phyloP scores from a whole-genome alignment of 2,329 filamentous ascomycete genomes.

The Magnaporthiopsis rhizophila region DNA sequence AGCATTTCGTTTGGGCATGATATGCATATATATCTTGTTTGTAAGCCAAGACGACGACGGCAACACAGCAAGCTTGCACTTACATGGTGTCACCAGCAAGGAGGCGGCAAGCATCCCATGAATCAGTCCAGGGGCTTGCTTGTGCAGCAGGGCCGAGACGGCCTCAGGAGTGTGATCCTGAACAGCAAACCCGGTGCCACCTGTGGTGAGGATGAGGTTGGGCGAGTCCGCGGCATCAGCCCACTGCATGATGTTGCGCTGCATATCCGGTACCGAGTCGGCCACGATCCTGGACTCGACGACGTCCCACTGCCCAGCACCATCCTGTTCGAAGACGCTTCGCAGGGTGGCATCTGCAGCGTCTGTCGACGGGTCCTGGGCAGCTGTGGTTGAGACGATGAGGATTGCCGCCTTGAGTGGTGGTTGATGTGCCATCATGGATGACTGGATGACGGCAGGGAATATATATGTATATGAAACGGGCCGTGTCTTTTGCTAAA shows the following conservation, averaged over 20 bases:
- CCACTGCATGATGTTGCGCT: conserved; percentile 64
- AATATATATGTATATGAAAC: background rate
- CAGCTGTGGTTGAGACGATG: conserved; percentile 85
- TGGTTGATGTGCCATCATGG: conserved; percentile 6
- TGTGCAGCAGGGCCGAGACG: conserved; percentile 69
- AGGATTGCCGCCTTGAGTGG: conserved; percentile 68
- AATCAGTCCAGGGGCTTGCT: conserved; percentile 82
- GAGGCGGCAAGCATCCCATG: conserved; percentile 90
- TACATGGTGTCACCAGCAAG: conserved; percentile 80
- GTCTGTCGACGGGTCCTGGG: conserved; percentile 71
- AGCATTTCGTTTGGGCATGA: conserved; percentile 2
- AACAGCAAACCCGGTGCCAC: conserved; percentile 85
- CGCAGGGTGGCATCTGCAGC: conserved; percentile 59
- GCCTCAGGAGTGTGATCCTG: conserved; percentile 78
- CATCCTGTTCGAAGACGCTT: conserved; percentile 60
- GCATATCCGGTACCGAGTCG: conserved; percentile 69
- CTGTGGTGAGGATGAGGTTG: conserved; percentile 81
- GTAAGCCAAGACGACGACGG: background rate
- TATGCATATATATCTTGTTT: too few relatives aligned
- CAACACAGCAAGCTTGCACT: conserved; percentile 23
- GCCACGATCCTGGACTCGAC: conserved; percentile 66
- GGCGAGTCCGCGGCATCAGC: conserved; percentile 53
- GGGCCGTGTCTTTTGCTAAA: too few relatives aligned
- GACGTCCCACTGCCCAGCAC: conserved; percentile 63
- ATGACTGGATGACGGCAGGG: background rate